These are phyloP conservation scores for Hymenotorrendiella dingleyae DNA, from an alignment of 2,329 filamentous ascomycete genomes.

Conservation along the genomic window DNA sequence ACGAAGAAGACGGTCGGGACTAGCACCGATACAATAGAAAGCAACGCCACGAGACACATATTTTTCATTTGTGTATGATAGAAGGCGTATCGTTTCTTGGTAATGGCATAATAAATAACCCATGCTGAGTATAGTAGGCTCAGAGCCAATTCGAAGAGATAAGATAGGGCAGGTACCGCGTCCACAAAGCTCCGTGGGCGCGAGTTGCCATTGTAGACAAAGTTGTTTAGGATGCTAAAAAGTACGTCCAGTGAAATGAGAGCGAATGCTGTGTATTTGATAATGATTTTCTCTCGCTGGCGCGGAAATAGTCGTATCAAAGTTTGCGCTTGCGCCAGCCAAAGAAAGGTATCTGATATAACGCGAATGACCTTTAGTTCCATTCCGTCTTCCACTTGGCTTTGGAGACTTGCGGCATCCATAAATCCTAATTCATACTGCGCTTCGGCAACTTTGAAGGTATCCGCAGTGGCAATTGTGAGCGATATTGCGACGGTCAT, in stretches of 20 bases:
- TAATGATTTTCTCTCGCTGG: conserved; percentile 94
- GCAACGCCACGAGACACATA: conserved; percentile 59
- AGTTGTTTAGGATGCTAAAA: conserved; percentile 89
- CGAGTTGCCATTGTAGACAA: conserved; percentile 53
- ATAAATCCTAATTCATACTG: conserved; percentile 78
- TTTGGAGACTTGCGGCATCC: conserved; percentile 70
- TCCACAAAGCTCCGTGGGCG: conserved; percentile 75
- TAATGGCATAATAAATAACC: conserved; percentile 68
- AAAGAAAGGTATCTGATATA: conserved; percentile 92
- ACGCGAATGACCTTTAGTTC: conserved; percentile 87
- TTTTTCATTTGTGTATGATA: conserved; percentile 69
- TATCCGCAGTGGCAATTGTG: conserved; percentile 88
- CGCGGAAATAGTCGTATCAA: conserved; percentile 92
- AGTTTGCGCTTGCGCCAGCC: conserved; percentile 96
- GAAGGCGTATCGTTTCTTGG: conserved; percentile 65
- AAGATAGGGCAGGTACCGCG: conserved; percentile 75
- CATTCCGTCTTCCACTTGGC: conserved; percentile 73
- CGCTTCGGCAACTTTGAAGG: conserved; percentile 73
- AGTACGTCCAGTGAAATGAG: conserved; percentile 86
- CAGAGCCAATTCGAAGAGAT: conserved; percentile 65
- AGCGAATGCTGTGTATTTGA: conserved; percentile 97
- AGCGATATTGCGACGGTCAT: conserved; percentile 75
- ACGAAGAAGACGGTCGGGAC: conserved; percentile 73
- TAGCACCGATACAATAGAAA: conserved; percentile 59
- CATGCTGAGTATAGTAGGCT: conserved; percentile 68